Evolutionary conservation across 1,284 basidiomycete species (phyloP).

Genomic region (Cryptococcus deneoformans): DNA sequence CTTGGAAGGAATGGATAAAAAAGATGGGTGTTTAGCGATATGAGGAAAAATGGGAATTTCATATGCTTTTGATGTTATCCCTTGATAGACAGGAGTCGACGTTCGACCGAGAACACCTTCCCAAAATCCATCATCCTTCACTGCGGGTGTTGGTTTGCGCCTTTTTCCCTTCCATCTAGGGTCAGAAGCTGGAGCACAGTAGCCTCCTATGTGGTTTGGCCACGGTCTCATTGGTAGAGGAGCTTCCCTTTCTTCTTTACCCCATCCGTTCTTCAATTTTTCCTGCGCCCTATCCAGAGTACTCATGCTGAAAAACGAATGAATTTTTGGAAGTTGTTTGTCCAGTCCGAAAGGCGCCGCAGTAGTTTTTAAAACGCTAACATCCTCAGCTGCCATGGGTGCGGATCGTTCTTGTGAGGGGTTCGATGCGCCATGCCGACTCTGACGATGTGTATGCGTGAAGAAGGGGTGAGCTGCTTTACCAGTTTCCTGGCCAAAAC

Average conservation of each 20-base stretch:
- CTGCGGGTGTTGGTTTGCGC: background rate
- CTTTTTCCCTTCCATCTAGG: too few relatives aligned
- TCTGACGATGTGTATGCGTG: constrained; percentile 1
- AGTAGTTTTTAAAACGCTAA: background rate
- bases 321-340: constrained; percentile 18
- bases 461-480: constrained; percentile 39
- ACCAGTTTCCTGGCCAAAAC: constrained; percentile 23
- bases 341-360: background rate
- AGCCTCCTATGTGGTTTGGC: constrained; percentile 16
- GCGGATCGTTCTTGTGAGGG: constrained; percentile 1
- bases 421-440: background rate
- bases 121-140: constrained; percentile 8
- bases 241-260: constrained; percentile 26
- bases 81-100: background rate
- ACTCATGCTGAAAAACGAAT: constrained; percentile 26
- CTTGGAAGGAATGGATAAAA: constrained; percentile 16
- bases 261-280: constrained; percentile 37
- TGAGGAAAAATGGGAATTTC: constrained; percentile 2
- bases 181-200: background rate
- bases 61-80: background rate
- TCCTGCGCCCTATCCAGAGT: constrained; percentile 9
- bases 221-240: constrained; percentile 29
- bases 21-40: constrained; percentile 31
- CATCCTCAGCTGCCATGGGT: background rate
- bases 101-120: background rate